A percentile compares a stretch with the other conserved stretches of the same genome.
Evolutionary conservation across 345 rosid species (phyloP).

Genomic region (Mallotus nudiflorus): DNA sequence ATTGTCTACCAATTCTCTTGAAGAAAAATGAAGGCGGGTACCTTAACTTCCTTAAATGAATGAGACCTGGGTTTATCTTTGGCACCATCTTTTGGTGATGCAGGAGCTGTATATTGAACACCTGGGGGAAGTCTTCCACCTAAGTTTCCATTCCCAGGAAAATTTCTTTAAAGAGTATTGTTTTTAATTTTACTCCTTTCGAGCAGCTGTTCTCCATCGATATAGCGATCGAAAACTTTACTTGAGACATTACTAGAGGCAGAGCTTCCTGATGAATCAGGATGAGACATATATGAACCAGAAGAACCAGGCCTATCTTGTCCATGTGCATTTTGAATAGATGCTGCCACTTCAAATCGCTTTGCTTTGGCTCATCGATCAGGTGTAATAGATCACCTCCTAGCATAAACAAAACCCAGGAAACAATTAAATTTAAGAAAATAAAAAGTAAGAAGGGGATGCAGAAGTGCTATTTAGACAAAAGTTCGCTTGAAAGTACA

Average conservation of each 20-base stretch:
- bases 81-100: conserved; percentile 57
- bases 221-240: conserved; percentile 82
- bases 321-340: conserved; percentile 31
- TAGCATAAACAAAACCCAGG: no score
- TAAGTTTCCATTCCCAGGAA: conserved; percentile 39
- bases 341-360: conserved; percentile 35
- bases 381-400: conserved; percentile 47
- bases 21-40: conserved; percentile 42
- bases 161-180: conserved; percentile 39
- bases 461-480: background rate
- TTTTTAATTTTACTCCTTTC: conserved; percentile 55
- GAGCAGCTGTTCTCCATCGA: conserved; percentile 85
- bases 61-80: conserved; percentile 58
- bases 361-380: conserved; percentile 56
- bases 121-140: conserved; percentile 66
- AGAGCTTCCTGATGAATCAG: conserved; percentile 68
- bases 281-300: conserved; percentile 39
- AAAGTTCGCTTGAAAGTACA: no score
- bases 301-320: conserved; percentile 38
- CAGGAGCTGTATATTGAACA: conserved; percentile 57
- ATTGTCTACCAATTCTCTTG: conserved; percentile 62
- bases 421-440: conserved; percentile 7
- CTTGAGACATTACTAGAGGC: conserved; percentile 78
- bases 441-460: background rate
- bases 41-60: conserved; percentile 72